A percentile compares a stretch with the other conserved stretches of the same genome.
Conservation (phyloP, 345 rosid species). For the Xanthoceras sorbifolium region DNA sequence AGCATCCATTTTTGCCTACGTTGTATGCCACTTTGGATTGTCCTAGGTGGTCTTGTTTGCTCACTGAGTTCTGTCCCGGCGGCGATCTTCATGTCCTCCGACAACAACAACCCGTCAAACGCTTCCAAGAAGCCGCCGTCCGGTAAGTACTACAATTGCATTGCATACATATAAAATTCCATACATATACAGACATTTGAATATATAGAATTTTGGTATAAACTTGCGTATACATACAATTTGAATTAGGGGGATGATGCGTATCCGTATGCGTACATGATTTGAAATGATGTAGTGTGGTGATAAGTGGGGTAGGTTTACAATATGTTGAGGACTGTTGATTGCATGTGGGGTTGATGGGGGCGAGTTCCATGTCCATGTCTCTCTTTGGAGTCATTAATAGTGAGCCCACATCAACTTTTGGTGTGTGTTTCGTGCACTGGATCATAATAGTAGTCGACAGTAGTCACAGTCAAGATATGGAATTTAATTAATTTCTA, state of each 20-base stretch:
- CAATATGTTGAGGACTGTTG: slow-evolving; percentile 19
- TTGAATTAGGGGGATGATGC: background rate
- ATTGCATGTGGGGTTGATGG: slow-evolving; percentile 31
- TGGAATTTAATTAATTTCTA: no score
- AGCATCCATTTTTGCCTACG: slow-evolving; percentile 85
- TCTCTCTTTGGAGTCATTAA: slow-evolving; percentile 5
- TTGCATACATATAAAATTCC: background rate
- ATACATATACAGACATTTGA: background rate
- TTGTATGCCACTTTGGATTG: slow-evolving; percentile 73
- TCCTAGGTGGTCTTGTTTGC: slow-evolving; percentile 68
- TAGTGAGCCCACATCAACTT: background rate
- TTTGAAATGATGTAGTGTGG: slow-evolving; percentile 17
- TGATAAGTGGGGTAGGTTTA: slow-evolving; percentile 23
- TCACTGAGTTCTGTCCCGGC: slow-evolving; percentile 86
- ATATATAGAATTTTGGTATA: no score
- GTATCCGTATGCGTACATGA: no score
- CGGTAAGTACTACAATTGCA: slow-evolving; percentile 41
- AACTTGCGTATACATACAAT: background rate
- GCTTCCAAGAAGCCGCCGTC: slow-evolving; percentile 69
- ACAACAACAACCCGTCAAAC: slow-evolving; percentile 60
- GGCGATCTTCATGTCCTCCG: slow-evolving; percentile 86
- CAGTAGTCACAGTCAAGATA: background rate
- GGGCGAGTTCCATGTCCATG: slow-evolving; percentile 13
- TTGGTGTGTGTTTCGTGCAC: slow-evolving; percentile 26
- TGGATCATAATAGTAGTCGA: slow-evolving; percentile 17